Evolutionary conservation across 2,329 filamentous ascomycete genomes (phyloP).

Genomic region (Ophiostoma angusticollis): DNA sequence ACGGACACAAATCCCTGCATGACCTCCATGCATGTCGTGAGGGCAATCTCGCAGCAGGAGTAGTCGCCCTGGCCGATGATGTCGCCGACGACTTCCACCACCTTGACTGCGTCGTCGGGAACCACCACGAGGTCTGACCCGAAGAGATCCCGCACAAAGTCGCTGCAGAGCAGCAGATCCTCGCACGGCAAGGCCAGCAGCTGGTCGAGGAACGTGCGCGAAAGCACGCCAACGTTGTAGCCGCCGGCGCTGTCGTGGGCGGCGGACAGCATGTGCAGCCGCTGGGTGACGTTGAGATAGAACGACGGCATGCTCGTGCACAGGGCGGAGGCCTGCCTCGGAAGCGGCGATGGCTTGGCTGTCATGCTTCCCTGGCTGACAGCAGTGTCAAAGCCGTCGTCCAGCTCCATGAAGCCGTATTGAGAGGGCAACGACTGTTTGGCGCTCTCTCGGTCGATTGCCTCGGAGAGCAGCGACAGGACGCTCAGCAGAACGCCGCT

Average conservation of each 20-base stretch:
- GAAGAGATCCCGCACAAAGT: constrained; percentile 39
- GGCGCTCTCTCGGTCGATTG: constrained; percentile 20
- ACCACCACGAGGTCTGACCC: constrained; percentile 38
- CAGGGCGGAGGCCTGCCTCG: constrained; percentile 33
- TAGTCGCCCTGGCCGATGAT: constrained; percentile 46
- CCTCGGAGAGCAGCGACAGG: constrained; percentile 27
- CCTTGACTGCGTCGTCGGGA: constrained; percentile 30
- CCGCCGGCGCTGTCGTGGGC: constrained; percentile 29
- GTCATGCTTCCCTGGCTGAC: constrained; percentile 32
- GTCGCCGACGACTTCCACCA: constrained; percentile 38
- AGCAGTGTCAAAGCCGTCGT: constrained; percentile 51
- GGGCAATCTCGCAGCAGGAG: constrained; percentile 60
- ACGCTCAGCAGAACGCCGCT: constrained; percentile 30
- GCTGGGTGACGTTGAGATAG: constrained; percentile 32
- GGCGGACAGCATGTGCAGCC: constrained; percentile 32
- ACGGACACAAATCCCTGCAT: constrained; percentile 49
- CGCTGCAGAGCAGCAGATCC: constrained; percentile 39
- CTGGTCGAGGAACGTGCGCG: constrained; percentile 35
- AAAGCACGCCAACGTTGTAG: constrained; percentile 36
- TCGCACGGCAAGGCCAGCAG: constrained; percentile 37
- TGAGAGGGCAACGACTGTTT: constrained; percentile 25
- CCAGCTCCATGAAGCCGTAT: constrained; percentile 52
- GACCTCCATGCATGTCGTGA: constrained; percentile 54
- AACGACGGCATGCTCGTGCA: constrained; percentile 32
- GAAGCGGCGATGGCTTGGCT: constrained; percentile 27